phyloP scores from a whole-genome alignment of 1,139 yeast genomes.

The Taphrina betulina region DNA sequence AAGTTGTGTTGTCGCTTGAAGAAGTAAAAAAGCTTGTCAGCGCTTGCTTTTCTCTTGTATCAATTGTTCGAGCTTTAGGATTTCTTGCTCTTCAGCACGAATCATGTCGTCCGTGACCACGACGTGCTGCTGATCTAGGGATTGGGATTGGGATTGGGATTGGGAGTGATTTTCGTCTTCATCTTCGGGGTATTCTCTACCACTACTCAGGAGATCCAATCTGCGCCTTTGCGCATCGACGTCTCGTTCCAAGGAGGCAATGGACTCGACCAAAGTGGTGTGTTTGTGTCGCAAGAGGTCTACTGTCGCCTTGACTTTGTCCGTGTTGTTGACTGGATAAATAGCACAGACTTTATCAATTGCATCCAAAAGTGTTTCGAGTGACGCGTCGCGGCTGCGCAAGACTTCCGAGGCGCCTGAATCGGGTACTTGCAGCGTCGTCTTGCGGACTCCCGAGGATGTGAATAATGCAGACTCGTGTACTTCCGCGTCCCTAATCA shows the following conservation, averaged over 20 bases:
- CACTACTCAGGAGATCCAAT: slow-evolving; percentile 5
- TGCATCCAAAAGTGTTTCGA: slow-evolving; percentile 6
- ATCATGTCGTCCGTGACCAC: slow-evolving; percentile 24
- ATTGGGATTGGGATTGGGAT: too few relatives aligned
- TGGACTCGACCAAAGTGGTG: background rate
- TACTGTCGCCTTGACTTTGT: slow-evolving; percentile 3
- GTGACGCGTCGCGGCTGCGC: slow-evolving; percentile 5
- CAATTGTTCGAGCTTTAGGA: slow-evolving; percentile 11
- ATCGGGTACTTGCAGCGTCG: background rate
- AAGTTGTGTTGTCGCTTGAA: too few relatives aligned
- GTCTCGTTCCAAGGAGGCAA: slow-evolving; percentile 10
- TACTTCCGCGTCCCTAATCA: slow-evolving; percentile 29
- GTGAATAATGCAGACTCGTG: slow-evolving; percentile 24
- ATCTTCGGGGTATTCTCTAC: background rate
- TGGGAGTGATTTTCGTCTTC: background rate
- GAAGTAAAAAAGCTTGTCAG: too few relatives aligned
- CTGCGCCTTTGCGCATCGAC: slow-evolving; percentile 14
- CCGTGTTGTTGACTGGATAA: slow-evolving; percentile 10
- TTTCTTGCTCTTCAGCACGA: slow-evolving; percentile 19
- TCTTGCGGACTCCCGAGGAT: background rate
- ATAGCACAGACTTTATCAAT: slow-evolving; percentile 2
- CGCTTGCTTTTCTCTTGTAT: slow-evolving; percentile 6
- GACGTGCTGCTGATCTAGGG: background rate
- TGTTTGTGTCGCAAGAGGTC: slow-evolving; percentile 22
- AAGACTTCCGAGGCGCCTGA: background rate